A percentile compares a stretch with the other conserved stretches of the same genome.
Conservation (phyloP, 2,329 filamentous ascomycete species). For the Scedosporium boydii region DNA sequence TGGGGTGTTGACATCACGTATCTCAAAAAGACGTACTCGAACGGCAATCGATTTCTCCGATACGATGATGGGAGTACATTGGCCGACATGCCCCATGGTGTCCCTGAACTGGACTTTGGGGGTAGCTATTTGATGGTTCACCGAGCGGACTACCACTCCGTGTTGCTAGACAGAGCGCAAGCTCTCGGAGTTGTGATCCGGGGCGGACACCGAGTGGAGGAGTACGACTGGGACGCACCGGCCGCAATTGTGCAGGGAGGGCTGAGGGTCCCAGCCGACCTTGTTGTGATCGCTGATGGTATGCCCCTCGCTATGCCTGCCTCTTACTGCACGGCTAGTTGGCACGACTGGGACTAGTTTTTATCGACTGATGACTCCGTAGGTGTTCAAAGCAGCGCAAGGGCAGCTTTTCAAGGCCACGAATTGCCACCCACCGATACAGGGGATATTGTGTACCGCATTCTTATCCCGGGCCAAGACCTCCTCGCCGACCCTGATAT, state of each 20-base stretch:
- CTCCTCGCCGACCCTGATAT: conserved; percentile 16
- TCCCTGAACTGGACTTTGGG: conserved; percentile 11
- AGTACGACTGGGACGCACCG: conserved; percentile 2
- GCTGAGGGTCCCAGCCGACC: neutral
- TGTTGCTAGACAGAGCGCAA: conserved; percentile 6
- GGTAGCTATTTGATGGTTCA: conserved; percentile 8
- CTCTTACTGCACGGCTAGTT: no score
- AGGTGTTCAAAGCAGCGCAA: neutral
- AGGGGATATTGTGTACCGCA: conserved; percentile 19
- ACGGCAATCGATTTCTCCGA: conserved; percentile 11
- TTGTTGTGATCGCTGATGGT: conserved; percentile 3
- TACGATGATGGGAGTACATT: conserved; percentile 6
- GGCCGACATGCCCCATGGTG: conserved; percentile 9
- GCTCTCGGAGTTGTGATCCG: neutral
- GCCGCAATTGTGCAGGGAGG: neutral
- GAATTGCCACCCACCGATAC: conserved; percentile 13
- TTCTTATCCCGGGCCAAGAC: conserved; percentile 15
- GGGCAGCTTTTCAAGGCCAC: no score
- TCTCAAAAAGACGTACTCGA: conserved; percentile 9
- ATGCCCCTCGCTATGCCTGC: neutral
- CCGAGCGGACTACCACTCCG: conserved; percentile 8
- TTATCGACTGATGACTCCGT: neutral
- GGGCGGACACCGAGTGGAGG: neutral
- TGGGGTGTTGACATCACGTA: conserved; percentile 12
- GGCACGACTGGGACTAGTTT: neutral